Evolutionary conservation across 495 filamentous ascomycete genomes (phyloP), one percentile per base, ranked within the genome.

Genomic region (Lepidopterella palustris): DNA sequence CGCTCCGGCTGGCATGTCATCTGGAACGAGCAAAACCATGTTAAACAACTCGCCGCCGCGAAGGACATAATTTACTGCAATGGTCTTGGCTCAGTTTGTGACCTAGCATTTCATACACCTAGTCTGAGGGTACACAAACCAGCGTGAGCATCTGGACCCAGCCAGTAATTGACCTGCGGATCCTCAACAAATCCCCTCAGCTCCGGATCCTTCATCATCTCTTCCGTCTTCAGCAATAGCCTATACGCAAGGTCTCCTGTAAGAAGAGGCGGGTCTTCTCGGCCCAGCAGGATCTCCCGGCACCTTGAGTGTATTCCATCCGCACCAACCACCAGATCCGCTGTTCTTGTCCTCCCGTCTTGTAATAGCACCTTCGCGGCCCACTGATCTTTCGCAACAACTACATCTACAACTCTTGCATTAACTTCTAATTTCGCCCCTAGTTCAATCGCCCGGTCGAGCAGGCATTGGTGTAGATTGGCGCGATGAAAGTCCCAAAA

Each of bases 211-310:
- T 63, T 54, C 68, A 82, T 77, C 60, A 84, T 79, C 55, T 80
- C 75, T 45, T 79, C 78, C 4, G 73, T 78, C 15, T 60, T 59
- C 29, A 89, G 63, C 25, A 89, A 65, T 4, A 89, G 55, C 28
- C 86, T 73, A 67, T 87, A 88, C 10, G 85, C 86, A 18, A 89
- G 72, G 71, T 89, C 86, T 0, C 86, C 86, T 1, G 86, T 88
- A 31, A 80, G 78, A 0, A 74, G 45, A 4, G 72, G 72, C 29
- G 63, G 32, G 45, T 71, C 69, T 5, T 27, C 27, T 31, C 51
- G 53, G 20, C 64, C 64, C 8, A 70, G 58, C 21, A 67, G 67
- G 15, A 62, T 56, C 53, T 69, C 67, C 39, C 72, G 48, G 40
- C 69, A 74, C 42, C 53, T 63, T 24, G 69, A 72, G 66, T 69